Evolutionary conservation across 2,329 filamentous ascomycete genomes (phyloP).

Genomic region (Diplodia mutila): DNA sequence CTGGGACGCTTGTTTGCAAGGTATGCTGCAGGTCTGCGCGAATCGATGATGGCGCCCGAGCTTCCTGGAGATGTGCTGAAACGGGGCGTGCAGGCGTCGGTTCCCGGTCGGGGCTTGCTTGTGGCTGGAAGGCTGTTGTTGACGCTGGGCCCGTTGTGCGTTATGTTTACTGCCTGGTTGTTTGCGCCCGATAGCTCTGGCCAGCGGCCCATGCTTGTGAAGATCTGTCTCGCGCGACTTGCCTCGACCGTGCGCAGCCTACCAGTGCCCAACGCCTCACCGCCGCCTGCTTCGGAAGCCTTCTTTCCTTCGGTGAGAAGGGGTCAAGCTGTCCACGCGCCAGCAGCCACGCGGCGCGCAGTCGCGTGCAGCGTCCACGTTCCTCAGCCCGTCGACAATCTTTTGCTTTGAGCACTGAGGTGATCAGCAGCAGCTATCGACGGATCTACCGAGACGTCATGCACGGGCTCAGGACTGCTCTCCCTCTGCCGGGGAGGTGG

Average conservation of each 20-base stretch:
- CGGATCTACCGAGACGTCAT: slow-evolving; percentile 8
- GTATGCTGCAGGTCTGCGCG: slow-evolving; percentile 1
- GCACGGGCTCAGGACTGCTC: slow-evolving; percentile 2
- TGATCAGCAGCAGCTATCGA: slow-evolving; percentile 18
- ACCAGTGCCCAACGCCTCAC: slow-evolving; percentile 16
- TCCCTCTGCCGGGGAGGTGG: background rate
- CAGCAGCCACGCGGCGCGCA: slow-evolving; percentile 5
- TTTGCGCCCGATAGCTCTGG: slow-evolving; percentile 18
- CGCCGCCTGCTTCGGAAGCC: background rate
- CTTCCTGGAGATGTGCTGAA: background rate
- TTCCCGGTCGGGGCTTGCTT: background rate
- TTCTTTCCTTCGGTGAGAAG: slow-evolving; percentile 2
- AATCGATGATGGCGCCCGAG: slow-evolving; percentile 4
- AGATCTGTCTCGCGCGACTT: slow-evolving; percentile 9
- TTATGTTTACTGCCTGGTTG: slow-evolving; percentile 9
- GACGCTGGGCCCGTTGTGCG: slow-evolving; percentile 1
- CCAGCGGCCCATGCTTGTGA: slow-evolving; percentile 16
- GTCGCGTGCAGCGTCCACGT: slow-evolving; percentile 3
- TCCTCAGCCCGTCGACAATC: background rate
- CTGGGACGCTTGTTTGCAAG: background rate
- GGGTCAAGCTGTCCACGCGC: slow-evolving; percentile 9
- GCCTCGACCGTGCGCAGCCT: slow-evolving; percentile 12
- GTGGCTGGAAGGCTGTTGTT: slow-evolving; percentile 6
- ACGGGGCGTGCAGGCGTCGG: background rate
- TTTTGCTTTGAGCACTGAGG: background rate